These are phyloP conservation scores for Phoma sp. DNA, from an alignment of 2,329 filamentous ascomycete species.

Conservation along the genomic window DNA sequence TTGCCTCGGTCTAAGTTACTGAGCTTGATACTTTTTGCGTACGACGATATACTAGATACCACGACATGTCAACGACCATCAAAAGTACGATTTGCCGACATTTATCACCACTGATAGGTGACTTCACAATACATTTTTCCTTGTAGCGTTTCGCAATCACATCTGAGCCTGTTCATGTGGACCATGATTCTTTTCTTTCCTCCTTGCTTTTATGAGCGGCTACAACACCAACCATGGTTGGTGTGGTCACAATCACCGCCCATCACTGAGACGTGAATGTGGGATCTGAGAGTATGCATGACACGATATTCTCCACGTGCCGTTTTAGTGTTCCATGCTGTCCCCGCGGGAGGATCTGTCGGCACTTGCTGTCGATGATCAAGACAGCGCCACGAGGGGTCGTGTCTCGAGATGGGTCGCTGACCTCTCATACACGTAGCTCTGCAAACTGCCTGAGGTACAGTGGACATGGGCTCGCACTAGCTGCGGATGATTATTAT, in stretches of 20 bases:
- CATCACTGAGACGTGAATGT: slow-evolving; percentile 1
- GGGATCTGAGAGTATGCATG: not conserved
- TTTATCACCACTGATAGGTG: not conserved
- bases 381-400: not conserved
- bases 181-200: not conserved
- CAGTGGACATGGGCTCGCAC: not conserved
- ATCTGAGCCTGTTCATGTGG: not conserved
- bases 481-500: not conserved
- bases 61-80: slow-evolving; percentile 34
- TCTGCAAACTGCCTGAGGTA: slow-evolving; percentile 2
- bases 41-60: slow-evolving; percentile 43
- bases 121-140: not conserved
- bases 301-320: not conserved
- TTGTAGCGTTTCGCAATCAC: not conserved
- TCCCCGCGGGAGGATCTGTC: not conserved
- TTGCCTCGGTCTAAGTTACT: slow-evolving; percentile 37
- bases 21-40: slow-evolving; percentile 17
- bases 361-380: not conserved
- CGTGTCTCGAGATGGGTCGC: not conserved
- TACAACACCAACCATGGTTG: not conserved
- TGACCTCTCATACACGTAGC: not conserved
- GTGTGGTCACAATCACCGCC: not conserved
- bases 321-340: slow-evolving; percentile 1
- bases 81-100: slow-evolving; percentile 30
- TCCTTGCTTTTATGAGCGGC: not conserved